These are phyloP conservation scores for Oidiodendron maius DNA, from an alignment of 495 filamentous ascomycete genomes.

Conservation along the genomic window DNA sequence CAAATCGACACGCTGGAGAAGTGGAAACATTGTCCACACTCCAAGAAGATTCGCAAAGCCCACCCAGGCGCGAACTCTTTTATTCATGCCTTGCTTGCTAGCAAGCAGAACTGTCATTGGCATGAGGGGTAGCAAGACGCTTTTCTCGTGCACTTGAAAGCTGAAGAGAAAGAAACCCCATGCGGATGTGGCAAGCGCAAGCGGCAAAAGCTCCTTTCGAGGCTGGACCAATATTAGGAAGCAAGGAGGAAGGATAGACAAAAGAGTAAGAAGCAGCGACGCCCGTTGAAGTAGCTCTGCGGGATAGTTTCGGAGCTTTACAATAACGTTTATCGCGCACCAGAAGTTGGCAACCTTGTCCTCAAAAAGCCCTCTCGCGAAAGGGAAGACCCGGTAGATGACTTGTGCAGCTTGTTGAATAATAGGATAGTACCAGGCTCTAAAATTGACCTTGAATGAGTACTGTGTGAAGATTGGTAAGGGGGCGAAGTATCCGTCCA, in stretches of 20 bases:
- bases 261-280: conserved; percentile 68
- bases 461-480: conserved; percentile 52
- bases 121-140: conserved; percentile 81
- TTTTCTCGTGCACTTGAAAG: conserved; percentile 98
- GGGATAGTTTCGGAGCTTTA: conserved; percentile 75
- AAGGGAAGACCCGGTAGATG: conserved; percentile 88
- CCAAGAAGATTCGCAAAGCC: conserved; percentile 89
- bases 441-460: conserved; percentile 51
- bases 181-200: conserved; percentile 71
- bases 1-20: conserved; percentile 79
- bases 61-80: conserved; percentile 77
- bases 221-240: conserved; percentile 74
- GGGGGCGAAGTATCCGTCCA: conserved; percentile 46
- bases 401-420: conserved; percentile 74
- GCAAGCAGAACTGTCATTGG: conserved; percentile 86
- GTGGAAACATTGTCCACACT: conserved; percentile 89
- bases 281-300: conserved; percentile 64
- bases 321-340: conserved; percentile 82
- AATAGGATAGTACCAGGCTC: conserved; percentile 61
- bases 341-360: conserved; percentile 98
- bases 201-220: conserved; percentile 65
- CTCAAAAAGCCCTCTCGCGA: conserved; percentile 89
- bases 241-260: conserved; percentile 71
- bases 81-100: conserved; percentile 66
- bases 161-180: conserved; percentile 98